A percentile compares a stretch with the other conserved stretches of the same genome.
These are phyloP conservation scores for Penicillium cosmopolitanum DNA, from an alignment of 495 filamentous ascomycete genomes.

Conservation along the genomic window DNA sequence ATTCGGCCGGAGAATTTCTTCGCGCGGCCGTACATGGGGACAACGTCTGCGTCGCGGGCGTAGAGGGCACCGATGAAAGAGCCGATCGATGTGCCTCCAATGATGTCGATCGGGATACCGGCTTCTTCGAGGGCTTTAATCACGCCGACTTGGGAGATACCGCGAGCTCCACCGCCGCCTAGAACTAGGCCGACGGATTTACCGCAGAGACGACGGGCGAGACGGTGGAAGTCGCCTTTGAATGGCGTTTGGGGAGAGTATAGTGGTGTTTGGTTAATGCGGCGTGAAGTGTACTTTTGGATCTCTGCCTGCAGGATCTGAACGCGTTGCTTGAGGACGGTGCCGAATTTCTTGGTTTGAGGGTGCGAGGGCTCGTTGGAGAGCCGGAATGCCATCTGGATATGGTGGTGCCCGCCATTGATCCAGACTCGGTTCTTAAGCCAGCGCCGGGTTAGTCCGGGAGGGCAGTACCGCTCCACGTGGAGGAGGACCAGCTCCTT, in stretches of 20 bases:
- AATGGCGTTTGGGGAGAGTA: constrained; percentile 91
- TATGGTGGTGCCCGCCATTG: constrained; percentile 97
- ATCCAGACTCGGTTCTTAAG: constrained; percentile 95
- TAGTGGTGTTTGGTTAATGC: constrained; percentile 80
- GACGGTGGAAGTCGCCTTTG: constrained; percentile 94
- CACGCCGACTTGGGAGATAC: constrained; percentile 88
- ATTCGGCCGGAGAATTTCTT: constrained; percentile 98
- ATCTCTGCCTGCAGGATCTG: constrained; percentile 96
- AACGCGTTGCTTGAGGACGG: constrained; percentile 88
- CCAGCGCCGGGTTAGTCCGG: constrained; percentile 86
- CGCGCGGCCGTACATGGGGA: constrained; percentile 92
- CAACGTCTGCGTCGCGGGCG: constrained; percentile 93
- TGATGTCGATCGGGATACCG: constrained; percentile 93
- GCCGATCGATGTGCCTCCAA: constrained; percentile 97
- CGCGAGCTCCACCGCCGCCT: constrained; percentile 89
- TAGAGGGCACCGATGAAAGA: constrained; percentile 95
- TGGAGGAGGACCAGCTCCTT: constrained; percentile 96
- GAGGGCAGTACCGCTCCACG: constrained; percentile 82
- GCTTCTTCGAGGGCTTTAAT: constrained; percentile 96
- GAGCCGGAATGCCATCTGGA: constrained; percentile 92
- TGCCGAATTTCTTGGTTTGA: constrained; percentile 75
- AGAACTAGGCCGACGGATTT: constrained; percentile 94
- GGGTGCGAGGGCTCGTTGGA: constrained; percentile 76
- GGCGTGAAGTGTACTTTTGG: constrained; percentile 91
- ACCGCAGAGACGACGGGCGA: constrained; percentile 88